Evolutionary conservation across 306 rosid genomes (phyloP), one percentile per base, ranked within the genome.

Genomic region (Trichosanthes cucumerina): DNA sequence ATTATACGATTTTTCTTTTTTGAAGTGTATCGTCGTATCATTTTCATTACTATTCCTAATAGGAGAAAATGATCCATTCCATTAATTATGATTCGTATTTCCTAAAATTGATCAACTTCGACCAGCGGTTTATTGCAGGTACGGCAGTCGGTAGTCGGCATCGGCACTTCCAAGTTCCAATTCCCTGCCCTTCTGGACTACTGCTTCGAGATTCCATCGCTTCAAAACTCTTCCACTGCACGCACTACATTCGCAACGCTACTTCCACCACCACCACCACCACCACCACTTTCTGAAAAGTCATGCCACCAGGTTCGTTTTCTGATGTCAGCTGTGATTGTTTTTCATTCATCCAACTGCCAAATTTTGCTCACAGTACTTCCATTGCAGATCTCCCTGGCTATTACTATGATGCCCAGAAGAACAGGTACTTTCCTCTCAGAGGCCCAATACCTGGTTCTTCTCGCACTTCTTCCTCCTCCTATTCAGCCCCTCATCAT

Each of bases 381-480:
- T 6, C 58, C 62, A 34, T 36, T 16, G 33, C 91, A 94, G 96
- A 90, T 75, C 87, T 92, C 82, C 98, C 96, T 6, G 97, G 97
- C 79, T 94, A 87, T 80, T 94, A 94, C 59, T 94, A 77, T 80
- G 95, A 92, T 77, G 81, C 82, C 66, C 93, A 87, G 86, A 94
- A 86, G 93, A 90, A 89, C 79, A 83, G 96, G 79, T 94, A 90
- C 84, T 94, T 93, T 80, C 93, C 92, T 44, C 79, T 87, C 72
- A 94, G 90, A 79, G 92, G 94, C 12, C 96, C 91, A n/a, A 87
- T 89, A 13, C 98, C 97, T 1, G 97, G 98, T 19, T 83, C 90
- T 81, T 63, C 90, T 78, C 78, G 81, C 44, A 26, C 90, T 65
- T 76, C 90, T 46, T 24, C 86, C 52, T 76, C 89, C 49, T 24